These are phyloP conservation scores for Globisporangium viniferum DNA, from an alignment of 352 stramenopile species.

Conservation along the genomic window DNA sequence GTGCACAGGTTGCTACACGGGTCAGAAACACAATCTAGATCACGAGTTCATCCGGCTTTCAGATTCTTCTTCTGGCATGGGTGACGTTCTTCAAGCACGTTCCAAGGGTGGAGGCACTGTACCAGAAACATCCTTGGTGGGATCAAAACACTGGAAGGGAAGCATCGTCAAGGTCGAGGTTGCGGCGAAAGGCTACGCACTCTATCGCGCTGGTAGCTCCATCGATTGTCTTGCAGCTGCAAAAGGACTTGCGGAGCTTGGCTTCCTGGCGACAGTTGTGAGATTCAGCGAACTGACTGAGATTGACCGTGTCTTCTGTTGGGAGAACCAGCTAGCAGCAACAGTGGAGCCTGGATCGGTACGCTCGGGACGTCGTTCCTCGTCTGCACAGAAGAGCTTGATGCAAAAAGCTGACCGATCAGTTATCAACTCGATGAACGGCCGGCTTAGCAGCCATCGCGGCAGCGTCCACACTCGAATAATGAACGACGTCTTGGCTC, in stretches of 20 bases:
- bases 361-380: conserved; percentile 36
- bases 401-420: conserved; percentile 31
- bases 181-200: conserved; percentile 43
- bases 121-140: conserved; percentile 48
- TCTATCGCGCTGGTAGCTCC: conserved; percentile 36
- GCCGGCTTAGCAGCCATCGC: conserved; percentile 15
- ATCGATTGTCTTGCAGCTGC: conserved; percentile 35
- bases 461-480: neutral
- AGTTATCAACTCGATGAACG: conserved; percentile 45
- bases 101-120: conserved; percentile 52
- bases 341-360: conserved; percentile 44
- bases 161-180: conserved; percentile 45
- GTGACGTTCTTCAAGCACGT: conserved; percentile 55
- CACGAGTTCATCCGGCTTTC: conserved; percentile 66
- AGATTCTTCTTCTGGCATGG: conserved; percentile 34
- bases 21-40: conserved; percentile 55
- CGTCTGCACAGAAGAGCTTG: conserved; percentile 25
- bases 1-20: conserved; percentile 62
- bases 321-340: conserved; percentile 38
- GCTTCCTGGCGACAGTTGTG: conserved; percentile 48
- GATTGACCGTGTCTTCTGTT: conserved; percentile 45
- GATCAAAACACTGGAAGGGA: conserved; percentile 67
- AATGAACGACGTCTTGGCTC: conserved; percentile 23
- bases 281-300: conserved; percentile 27
- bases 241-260: conserved; percentile 32